Conservation (phyloP, 768 basidiomycete species). For the Suillus ampliporus region DNA sequence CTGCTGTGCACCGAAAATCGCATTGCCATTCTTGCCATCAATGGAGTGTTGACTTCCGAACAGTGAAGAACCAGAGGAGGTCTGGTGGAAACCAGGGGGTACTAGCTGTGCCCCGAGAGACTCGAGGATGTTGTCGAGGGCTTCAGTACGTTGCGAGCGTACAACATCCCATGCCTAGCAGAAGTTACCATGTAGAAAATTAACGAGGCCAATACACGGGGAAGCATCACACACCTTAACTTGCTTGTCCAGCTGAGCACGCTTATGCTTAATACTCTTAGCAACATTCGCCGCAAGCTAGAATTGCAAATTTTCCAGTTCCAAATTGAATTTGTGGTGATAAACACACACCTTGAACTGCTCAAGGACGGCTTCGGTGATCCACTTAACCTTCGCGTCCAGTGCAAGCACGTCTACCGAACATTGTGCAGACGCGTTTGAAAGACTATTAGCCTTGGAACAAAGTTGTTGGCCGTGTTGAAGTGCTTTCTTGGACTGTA, state of each 20-base stretch:
- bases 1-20: slow-evolving; percentile 47
- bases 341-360: slow-evolving; percentile 68
- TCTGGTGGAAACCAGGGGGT: slow-evolving; percentile 77
- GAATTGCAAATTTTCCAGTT: neutral
- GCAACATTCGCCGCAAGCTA: slow-evolving; percentile 78
- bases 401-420: slow-evolving; percentile 76
- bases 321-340: neutral
- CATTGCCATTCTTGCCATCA: slow-evolving; percentile 38
- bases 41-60: slow-evolving; percentile 79
- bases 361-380: slow-evolving; percentile 72
- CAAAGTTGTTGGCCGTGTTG: slow-evolving; percentile 81
- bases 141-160: slow-evolving; percentile 62
- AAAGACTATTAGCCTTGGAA: slow-evolving; percentile 62
- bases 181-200: neutral
- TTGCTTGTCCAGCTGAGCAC: slow-evolving; percentile 60
- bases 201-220: neutral
- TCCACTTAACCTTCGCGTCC: slow-evolving; percentile 83
- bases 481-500: slow-evolving; percentile 84
- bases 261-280: slow-evolving; percentile 76
- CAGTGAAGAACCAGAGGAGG: slow-evolving; percentile 69
- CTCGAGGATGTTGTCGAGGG: slow-evolving; percentile 74
- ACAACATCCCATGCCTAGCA: slow-evolving; percentile 73
- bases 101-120: slow-evolving; percentile 74
- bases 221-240: slow-evolving; percentile 54
- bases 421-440: slow-evolving; percentile 68